phyloP scores from a whole-genome alignment of 345 rosid genomes.

The Barbarea vulgaris region DNA sequence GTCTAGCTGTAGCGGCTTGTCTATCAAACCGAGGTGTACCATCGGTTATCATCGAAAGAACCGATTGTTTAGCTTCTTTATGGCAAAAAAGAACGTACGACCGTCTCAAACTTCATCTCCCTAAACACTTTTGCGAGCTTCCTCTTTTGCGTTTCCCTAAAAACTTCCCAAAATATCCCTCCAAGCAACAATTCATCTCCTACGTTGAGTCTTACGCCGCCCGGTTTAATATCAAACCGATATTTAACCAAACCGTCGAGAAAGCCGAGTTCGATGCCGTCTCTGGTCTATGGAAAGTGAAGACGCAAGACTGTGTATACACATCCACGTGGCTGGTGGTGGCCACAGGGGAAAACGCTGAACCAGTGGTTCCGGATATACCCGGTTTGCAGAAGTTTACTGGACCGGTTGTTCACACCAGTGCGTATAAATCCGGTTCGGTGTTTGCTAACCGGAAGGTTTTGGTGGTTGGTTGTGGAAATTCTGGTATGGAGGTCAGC shows the following conservation, averaged over 20 bases:
- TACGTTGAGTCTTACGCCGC: conserved; percentile 73
- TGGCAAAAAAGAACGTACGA: conserved; percentile 83
- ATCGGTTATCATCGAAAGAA: conserved; percentile 71
- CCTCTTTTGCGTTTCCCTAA: conserved; percentile 71
- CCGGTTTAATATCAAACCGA: conserved; percentile 64
- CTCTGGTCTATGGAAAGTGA: conserved; percentile 63
- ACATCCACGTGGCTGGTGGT: conserved; percentile 69
- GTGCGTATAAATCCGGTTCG: conserved; percentile 65
- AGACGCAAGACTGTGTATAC: conserved; percentile 57
- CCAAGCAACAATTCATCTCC: conserved; percentile 65
- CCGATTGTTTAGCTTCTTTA: conserved; percentile 75
- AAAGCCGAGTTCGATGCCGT: conserved; percentile 56
- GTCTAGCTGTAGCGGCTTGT: conserved; percentile 80
- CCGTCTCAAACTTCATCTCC: conserved; percentile 89
- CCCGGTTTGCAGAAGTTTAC: conserved; percentile 53
- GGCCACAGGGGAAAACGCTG: conserved; percentile 90
- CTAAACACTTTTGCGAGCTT: conserved; percentile 78
- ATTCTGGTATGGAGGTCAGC: conserved; percentile 94
- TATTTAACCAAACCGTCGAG: conserved; percentile 62
- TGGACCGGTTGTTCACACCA: conserved; percentile 63
- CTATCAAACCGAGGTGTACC: conserved; percentile 61
- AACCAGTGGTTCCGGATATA: conserved; percentile 68
- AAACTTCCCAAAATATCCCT: conserved; percentile 77
- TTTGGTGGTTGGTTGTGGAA: conserved; percentile 82
- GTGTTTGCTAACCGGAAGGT: conserved; percentile 55